Base-by-base conservation (phyloP, 148 eudicot genomes). In the Fagopyrum tataricum region DNA sequence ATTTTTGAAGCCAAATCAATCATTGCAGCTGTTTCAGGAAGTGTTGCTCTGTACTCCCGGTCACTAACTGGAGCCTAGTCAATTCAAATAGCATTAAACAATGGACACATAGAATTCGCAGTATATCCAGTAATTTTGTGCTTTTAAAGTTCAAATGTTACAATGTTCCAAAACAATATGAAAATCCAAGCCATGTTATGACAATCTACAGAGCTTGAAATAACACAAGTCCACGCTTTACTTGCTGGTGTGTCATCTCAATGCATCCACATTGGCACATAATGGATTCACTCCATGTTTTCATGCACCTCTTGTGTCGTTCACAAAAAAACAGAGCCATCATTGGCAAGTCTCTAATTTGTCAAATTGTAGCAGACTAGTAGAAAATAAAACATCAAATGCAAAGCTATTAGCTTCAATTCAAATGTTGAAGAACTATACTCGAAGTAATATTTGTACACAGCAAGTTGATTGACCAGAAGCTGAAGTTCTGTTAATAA, bases 11-110 rank as follows among this genome's bases (percentile, higher is more conserved):
- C 98, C 80, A 95, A 78, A 76, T 95, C 98, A 74, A 95, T 95
- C 98, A 95, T 95, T 44, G 86, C 79, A 77, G 97, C 94, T 67
- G 96, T 90, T 78, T 90, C 93, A 68, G 97, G 98, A 73, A 87
- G 93, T 17, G 96, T 95, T 59, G 97, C 96, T 76, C 79, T 79
- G 82, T 84, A 87, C 84, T 95, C 98, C 41, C 97, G 89, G 71
- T 95, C 97, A 82, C 97, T 95, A 40, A 91, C 98, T 72, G 98
- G 98, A 82, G 98, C 98, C 97, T 95, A 82, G 74, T 82, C 39
- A 78, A 44, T 75, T 15, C 77, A 17, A 17, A 73, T 17, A 20
- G 43, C 74, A 31, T 58, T 40, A 42, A 23, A 58, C 12, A 21
- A 58, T 7, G 37, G 31, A 21, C 46, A 40, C 46, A 21, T 13